Conservation (phyloP, 129 eudicot species). For the Arctium lappa region DNA sequence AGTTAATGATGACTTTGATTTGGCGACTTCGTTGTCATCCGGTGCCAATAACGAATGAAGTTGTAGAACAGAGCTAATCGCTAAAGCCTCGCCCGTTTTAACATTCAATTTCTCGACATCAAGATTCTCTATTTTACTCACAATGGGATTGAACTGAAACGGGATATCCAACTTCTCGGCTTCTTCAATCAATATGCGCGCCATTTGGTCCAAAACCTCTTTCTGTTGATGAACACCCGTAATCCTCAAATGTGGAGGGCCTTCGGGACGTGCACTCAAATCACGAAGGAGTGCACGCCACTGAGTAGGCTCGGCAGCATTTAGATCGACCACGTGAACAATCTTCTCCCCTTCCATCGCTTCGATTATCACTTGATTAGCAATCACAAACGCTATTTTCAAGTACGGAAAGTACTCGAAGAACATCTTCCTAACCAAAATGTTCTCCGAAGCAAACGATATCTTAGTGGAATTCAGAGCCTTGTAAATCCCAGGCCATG, state of each 20-base stretch:
- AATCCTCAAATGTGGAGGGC: conserved; percentile 92
- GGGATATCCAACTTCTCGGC: conserved; percentile 94
- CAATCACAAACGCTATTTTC: conserved; percentile 76
- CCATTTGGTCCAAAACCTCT: conserved; percentile 86
- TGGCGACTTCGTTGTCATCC: conserved; percentile 38
- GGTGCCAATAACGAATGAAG: conserved; percentile 70
- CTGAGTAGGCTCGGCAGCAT: conserved; percentile 79
- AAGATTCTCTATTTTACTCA: conserved; percentile 65
- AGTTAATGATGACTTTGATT: conserved; percentile 34
- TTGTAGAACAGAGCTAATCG: conserved; percentile 85
- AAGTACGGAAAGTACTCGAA: conserved; percentile 83
- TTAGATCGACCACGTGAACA: conserved; percentile 84
- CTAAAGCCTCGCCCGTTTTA: conserved; percentile 96
- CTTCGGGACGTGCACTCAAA: conserved; percentile 94
- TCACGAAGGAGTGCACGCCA: conserved; percentile 92
- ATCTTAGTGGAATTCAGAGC: conserved; percentile 72
- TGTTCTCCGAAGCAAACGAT: conserved; percentile 49
- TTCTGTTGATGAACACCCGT: conserved; percentile 88
- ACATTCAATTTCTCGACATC: conserved; percentile 75
- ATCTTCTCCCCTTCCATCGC: conserved; percentile 99
- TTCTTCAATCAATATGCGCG: conserved; percentile 73
- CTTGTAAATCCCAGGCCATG: conserved; percentile 89
- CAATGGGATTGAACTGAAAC: conserved; percentile 86
- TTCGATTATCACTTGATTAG: conserved; percentile 84
- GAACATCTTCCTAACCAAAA: conserved; percentile 67